A percentile compares a stretch with the other conserved stretches of the same genome.
Evolutionary conservation across 495 filamentous ascomycete species (phyloP).

Genomic region (Trichoderma reesei): DNA sequence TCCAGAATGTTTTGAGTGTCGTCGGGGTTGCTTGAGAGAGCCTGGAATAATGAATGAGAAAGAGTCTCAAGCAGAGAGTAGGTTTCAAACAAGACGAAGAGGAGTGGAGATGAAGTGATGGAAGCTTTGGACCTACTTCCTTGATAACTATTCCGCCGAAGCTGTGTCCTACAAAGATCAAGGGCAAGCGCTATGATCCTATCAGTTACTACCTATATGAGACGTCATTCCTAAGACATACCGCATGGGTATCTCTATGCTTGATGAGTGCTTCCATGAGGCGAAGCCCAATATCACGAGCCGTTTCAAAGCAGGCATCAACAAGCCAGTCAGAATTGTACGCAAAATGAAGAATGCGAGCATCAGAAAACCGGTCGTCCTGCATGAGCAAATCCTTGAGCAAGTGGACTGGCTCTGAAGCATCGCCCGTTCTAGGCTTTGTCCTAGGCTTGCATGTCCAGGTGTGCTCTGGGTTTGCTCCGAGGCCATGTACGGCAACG

Average conservation of each 20-base stretch:
- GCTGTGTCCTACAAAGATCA: conserved; percentile 13
- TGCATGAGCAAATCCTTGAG: background rate
- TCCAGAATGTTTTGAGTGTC: background rate
- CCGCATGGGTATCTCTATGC: background rate
- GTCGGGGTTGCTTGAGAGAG: background rate
- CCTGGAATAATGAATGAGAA: background rate
- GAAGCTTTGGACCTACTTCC: conserved; percentile 2
- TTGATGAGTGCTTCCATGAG: background rate
- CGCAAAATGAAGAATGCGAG: background rate
- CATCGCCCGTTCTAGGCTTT: background rate
- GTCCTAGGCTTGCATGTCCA: background rate
- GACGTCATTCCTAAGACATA: background rate
- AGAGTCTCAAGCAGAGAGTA: too few relatives aligned
- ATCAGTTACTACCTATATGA: background rate
- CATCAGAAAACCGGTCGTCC: background rate
- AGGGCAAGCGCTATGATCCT: conserved; percentile 1
- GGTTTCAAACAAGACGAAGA: too few relatives aligned
- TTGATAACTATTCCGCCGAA: conserved; percentile 14
- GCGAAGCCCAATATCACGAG: background rate
- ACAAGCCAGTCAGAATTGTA: background rate
- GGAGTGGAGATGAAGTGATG: background rate
- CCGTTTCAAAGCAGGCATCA: background rate
- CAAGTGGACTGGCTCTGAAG: background rate
- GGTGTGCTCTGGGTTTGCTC: background rate
- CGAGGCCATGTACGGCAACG: background rate